Conservation (phyloP, 2,329 filamentous ascomycete genomes). For the Fusarium gaditjirri region DNA sequence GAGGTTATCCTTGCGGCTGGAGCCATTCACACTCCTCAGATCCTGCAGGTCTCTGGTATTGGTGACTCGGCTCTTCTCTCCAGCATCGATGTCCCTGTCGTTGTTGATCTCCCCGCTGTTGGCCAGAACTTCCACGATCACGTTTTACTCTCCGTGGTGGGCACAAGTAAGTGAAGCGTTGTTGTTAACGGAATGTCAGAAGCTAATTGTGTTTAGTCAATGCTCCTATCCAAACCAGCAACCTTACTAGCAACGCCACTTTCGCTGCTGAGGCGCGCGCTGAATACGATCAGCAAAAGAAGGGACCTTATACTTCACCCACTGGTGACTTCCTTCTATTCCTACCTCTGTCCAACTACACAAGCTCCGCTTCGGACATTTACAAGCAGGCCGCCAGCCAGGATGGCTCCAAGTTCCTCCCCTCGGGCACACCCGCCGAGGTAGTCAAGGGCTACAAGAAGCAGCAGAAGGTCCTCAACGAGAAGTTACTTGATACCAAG, state of each 20-base stretch:
- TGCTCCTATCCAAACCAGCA: conserved; percentile 16
- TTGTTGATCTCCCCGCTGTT: conserved; percentile 60
- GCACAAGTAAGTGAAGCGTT: neutral
- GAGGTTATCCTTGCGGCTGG: conserved; percentile 58
- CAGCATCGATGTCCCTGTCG: conserved; percentile 51
- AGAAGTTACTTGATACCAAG: conserved; percentile 5
- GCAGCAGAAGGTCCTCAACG: conserved; percentile 31
- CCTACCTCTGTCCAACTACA: conserved; percentile 27
- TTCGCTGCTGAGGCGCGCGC: conserved; percentile 27
- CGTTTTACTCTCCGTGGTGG: conserved; percentile 7
- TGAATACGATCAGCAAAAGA: conserved; percentile 17
- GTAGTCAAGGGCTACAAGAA: conserved; percentile 29
- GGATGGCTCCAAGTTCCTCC: conserved; percentile 20
- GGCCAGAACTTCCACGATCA: conserved; percentile 60
- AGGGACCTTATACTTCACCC: conserved; percentile 25
- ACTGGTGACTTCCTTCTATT: conserved; percentile 30
- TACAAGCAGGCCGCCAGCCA: conserved; percentile 12
- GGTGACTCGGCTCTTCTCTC: conserved; percentile 52
- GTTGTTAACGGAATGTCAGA: accelerated
- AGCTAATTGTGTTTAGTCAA: conserved; percentile 2
- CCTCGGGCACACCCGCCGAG: conserved; percentile 9
- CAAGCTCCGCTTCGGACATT: conserved; percentile 8
- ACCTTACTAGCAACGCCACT: conserved; percentile 28
- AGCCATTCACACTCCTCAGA: conserved; percentile 53
- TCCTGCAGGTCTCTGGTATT: conserved; percentile 63